A percentile compares a stretch with the other conserved stretches of the same genome.
phyloP scores from a whole-genome alignment of 441 rosid species.

The Cnidoscolus chayamansa region DNA sequence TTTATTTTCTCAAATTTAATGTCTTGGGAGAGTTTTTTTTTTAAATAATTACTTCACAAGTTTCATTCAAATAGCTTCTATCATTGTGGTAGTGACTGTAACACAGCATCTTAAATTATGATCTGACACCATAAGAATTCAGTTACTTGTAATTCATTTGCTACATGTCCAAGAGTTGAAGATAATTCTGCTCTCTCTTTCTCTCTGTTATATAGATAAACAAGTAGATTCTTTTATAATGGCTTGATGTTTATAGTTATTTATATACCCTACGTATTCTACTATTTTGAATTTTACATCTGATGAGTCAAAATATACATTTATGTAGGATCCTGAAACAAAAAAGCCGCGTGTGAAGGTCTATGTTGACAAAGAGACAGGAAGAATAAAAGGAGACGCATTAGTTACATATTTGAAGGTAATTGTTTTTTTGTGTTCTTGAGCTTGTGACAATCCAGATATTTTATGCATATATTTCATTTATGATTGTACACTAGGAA shows the following conservation, averaged over 20 bases:
- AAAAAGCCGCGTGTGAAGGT: constrained; percentile 92
- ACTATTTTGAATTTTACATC: constrained; percentile 7
- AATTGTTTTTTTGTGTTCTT: constrained; percentile 24
- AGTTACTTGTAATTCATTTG: neutral
- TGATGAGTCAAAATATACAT: constrained; percentile 12
- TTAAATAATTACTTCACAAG: neutral
- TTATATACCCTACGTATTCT: neutral
- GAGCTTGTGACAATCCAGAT: constrained; percentile 5
- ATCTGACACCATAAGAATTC: neutral
- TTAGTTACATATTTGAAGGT: constrained; percentile 89
- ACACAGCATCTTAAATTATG: neutral
- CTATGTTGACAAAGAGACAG: constrained; percentile 79
- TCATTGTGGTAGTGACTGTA: neutral
- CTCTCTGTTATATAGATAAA: too few species aligned
- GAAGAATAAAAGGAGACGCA: constrained; percentile 90
- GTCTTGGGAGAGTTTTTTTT: neutral
- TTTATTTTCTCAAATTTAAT: neutral
- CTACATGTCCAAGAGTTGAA: constrained; percentile 2
- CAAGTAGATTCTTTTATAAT: neutral
- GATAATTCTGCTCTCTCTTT: neutral
- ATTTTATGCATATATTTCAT: constrained; percentile 14
- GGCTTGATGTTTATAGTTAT: neutral
- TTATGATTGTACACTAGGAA: constrained; percentile 45
- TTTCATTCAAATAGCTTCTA: neutral
- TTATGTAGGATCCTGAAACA: constrained; percentile 74